These are phyloP conservation scores for Metschnikowia picachoensis DNA, from an alignment of 805 yeast species.

Conservation along the genomic window DNA sequence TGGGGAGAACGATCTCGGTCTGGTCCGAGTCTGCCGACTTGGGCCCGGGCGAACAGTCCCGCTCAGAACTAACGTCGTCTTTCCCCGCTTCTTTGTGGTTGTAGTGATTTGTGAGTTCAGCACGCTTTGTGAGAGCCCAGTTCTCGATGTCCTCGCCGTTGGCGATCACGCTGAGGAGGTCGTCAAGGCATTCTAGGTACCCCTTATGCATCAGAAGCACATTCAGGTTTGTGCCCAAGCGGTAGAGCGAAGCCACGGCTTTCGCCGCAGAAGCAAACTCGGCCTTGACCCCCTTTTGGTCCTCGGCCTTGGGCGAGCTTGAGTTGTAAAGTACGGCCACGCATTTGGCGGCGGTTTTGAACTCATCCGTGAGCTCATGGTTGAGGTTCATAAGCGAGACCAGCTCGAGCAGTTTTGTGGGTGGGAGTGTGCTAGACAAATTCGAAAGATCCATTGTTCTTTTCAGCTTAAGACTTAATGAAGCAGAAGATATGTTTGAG, in stretches of 20 bases:
- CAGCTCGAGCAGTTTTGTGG: slow-evolving; percentile 46
- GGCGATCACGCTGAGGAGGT: slow-evolving; percentile 42
- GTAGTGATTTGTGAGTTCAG: slow-evolving; percentile 33
- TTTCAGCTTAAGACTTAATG: too few relatives aligned
- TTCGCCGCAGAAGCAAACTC: slow-evolving; percentile 42
- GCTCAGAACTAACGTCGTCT: not conserved
- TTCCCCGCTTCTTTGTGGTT: slow-evolving; percentile 9
- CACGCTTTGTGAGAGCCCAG: slow-evolving; percentile 48
- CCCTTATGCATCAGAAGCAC: slow-evolving; percentile 51
- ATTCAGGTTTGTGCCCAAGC: slow-evolving; percentile 53
- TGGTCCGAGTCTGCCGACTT: slow-evolving; percentile 1
- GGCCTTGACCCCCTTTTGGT: slow-evolving; percentile 4
- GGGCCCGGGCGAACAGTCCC: not conserved
- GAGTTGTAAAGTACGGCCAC: slow-evolving; percentile 50
- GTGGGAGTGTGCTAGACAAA: slow-evolving; percentile 52
- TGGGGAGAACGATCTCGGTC: slow-evolving; percentile 17
- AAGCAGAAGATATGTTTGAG: not conserved
- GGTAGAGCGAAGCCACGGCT: slow-evolving; percentile 49
- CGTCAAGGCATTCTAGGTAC: slow-evolving; percentile 59
- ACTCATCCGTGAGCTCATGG: slow-evolving; percentile 55
- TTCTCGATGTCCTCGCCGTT: slow-evolving; percentile 45
- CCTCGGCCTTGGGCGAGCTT: not conserved
- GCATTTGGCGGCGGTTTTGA: slow-evolving; percentile 67
- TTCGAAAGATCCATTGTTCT: slow-evolving; percentile 58
- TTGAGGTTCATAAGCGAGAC: slow-evolving; percentile 46